Evolutionary conservation across 257 asterid genomes (phyloP), one percentile per base, ranked within the genome.

Genomic region (Solanum clarkiae): DNA sequence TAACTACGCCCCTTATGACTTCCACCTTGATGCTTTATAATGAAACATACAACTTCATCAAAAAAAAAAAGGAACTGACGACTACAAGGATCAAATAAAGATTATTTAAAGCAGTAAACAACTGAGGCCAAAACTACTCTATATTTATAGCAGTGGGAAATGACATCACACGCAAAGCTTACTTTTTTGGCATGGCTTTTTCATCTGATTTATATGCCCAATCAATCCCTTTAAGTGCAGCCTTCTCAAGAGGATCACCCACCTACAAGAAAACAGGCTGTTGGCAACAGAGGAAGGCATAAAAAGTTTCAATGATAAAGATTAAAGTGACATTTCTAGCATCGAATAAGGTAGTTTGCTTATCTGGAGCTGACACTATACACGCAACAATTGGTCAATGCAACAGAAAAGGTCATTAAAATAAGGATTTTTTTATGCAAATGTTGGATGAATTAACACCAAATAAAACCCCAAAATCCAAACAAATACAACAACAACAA

Each of bases 231-330:
- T 92, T 93, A 60, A 96, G 92, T n/a, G 99, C 98, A 86, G 98
- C 98, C 90, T 94, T 95, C 90, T 96, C 99, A 89, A 96, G 98
- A 85, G 99, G 99, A 91, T 96, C 99, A n/a, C 99, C 99, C 85
- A 96, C 99, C 99, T 96, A 90, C 85, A 90, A 80, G 80, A 54
- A 90, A 85, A 84, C 54, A 90, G 74, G 75, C 51, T 20, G 85
- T 42, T 36, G 59, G 42, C 68, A 83, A 79, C 45, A 42, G 82
- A 83, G 84, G 63, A 59, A 62, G 15, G 45, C 60, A 63, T 17
- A 22, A 72, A 72, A 68, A 83, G 7, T 55, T 80, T 55, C 45
- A 75, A 65, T 47, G 85, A 51, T 42, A 83, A 68, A 60, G 44
- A 70, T 56, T 70, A 40, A 70, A 70, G 29, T 29, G n/a, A 45